Evolutionary conservation across 495 filamentous ascomycete genomes (phyloP), one percentile per base, ranked within the genome.

Genomic region (Talaromyces liani): DNA sequence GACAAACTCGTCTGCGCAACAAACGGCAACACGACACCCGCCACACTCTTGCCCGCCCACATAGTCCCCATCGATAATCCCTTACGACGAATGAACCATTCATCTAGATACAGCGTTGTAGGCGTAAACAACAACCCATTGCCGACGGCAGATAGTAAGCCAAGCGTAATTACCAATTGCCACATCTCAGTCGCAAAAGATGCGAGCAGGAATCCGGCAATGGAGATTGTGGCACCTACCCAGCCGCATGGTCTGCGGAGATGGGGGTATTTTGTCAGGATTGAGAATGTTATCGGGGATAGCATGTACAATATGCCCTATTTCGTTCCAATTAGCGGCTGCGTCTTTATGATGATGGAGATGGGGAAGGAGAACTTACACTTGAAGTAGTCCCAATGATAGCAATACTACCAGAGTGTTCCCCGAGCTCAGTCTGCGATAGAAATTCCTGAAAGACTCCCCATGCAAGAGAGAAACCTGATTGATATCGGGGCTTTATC

Each of bases 271-370:
- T 72, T 70, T 14, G 79, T 78, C 24, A 85, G 74, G 6, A 85
- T 12, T 66, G 75, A 74, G 63, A 84, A 82, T 6, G 75, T 36
- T 36, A 36, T 10, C 1, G 33, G 33, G 33, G 33, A 36, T 16
- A 80, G 72, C 18, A 87, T 80, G 69, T 86, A 87, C 60, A 86
- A 71, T 7, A 87, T 72, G 33, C 84, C 84, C 75, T 71, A 20
- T 14, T 53, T 20, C n/a, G 5, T 1, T 20, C 0, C 39, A 8
- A 18, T 58, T 18, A 36, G 29, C 29, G 18, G 2, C 3, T 6
- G 29, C 0, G 4, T 24, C 8, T 29, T 33, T 16, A 29, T 29
- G n/a, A 25, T n/a, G 29, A 58, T 9, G 7, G 6, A 10, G 7
- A 10, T 8, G 33, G 6, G n/a, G n/a, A 58, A 58, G n/a, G n/a